Base-by-base conservation (phyloP, 2,329 filamentous ascomycete species). In the Phyllosticta citrichinensis region DNA sequence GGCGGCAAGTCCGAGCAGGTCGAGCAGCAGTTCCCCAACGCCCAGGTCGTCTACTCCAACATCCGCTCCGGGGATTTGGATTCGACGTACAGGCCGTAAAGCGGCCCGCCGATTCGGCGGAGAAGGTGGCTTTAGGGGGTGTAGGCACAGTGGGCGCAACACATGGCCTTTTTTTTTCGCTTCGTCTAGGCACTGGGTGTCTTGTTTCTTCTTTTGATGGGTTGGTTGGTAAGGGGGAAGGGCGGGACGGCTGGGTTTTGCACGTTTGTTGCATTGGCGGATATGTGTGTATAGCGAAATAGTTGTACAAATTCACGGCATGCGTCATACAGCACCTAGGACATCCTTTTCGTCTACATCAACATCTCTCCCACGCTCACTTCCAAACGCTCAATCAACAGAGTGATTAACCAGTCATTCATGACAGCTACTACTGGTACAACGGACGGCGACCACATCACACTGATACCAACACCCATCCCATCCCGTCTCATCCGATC, bases 21-120 rank as follows among this genome's bases (percentile, higher is more conserved):
- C 6, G 73, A 75, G 69, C 55, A 66, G n/a, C 68, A 73, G 62
- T 65, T 63, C 20, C 68, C 71, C 20, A 69, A 66, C 57, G 66
- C 71, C 12, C 69, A 67, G 17, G 73, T 75, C 57, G 65, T 70
- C 65, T 75, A 68, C 68, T 71, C 68, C 63, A 74, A 75, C 70
- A 75, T 75, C 67, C 71, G 69, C 66, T 73, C 74, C 57, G 73
- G 73, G 9, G 70, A 72, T 22, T 72, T 75, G 63, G 71, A 70
- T 60, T 74, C 73, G 19, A 75, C 73, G 24, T 75, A 73, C 63
- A n/a, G 17, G 40, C n/a, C n/a, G 14, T 47, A 8, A 47, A 47
- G 14, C 17, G 3, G 40, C 14, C 2, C n/a, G 40, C 30, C 51
- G 30, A 22, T 14, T 10, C 25, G 22, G 22, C 22, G 22, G 22